Percentiles rank a stretch among this genome's conserved stretches.
Conservation (phyloP, 2,329 filamentous ascomycete genomes). For the Cladobotryum mycophilum region DNA sequence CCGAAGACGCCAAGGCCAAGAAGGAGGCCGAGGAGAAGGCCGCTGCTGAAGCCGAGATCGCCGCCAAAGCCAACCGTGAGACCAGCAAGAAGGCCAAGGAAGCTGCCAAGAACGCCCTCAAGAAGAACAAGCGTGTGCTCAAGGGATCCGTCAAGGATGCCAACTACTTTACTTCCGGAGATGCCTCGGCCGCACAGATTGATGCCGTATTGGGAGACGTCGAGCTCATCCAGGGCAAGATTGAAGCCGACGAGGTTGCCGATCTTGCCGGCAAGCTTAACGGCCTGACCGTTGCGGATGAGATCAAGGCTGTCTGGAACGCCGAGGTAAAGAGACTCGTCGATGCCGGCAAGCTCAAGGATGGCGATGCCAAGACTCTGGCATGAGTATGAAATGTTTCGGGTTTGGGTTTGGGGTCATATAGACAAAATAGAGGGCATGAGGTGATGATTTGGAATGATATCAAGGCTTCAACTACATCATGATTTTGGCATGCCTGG, state of each 20-base stretch:
- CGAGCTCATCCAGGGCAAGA: constrained; percentile 79
- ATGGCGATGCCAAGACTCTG: constrained; percentile 68
- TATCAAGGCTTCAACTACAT: neutral
- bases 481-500: too few relatives aligned
- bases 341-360: constrained; percentile 78
- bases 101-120: constrained; percentile 95
- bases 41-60: constrained; percentile 76
- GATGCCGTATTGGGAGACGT: constrained; percentile 80
- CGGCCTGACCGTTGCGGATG: constrained; percentile 68
- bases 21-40: constrained; percentile 79
- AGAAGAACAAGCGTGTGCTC: constrained; percentile 99
- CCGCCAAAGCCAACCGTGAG: constrained; percentile 78
- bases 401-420: neutral
- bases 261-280: constrained; percentile 74
- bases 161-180: constrained; percentile 83
- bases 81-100: constrained; percentile 94
- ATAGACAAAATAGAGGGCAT: neutral
- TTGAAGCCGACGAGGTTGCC: constrained; percentile 87
- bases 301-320: constrained; percentile 79
- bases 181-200: constrained; percentile 68
- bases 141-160: constrained; percentile 92
- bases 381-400: constrained; percentile 22
- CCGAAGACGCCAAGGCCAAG: constrained; percentile 75
- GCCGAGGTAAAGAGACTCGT: constrained; percentile 74
- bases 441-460: constrained; percentile 1